Conservation (phyloP, 2,329 filamentous ascomycete species). For the Xylariales sp. region DNA sequence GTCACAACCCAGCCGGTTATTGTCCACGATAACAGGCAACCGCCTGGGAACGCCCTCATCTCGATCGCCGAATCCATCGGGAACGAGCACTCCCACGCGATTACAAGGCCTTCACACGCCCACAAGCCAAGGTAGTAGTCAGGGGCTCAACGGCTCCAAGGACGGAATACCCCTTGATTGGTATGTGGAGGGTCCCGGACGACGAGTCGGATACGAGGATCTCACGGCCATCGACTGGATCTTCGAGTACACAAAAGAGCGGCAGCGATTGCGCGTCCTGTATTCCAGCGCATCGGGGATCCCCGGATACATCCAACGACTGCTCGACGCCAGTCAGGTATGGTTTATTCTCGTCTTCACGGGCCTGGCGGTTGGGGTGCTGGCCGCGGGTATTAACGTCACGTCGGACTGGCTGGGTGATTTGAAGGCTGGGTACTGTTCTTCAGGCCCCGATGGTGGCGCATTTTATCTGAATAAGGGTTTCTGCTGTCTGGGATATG, state of each 20-base stretch:
- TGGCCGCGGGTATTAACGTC: slow-evolving; percentile 87
- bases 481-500: slow-evolving; percentile 92
- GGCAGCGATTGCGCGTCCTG: slow-evolving; percentile 77
- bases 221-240: slow-evolving; percentile 99
- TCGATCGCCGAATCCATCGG: slow-evolving; percentile 17
- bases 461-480: slow-evolving; percentile 85
- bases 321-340: slow-evolving; percentile 82
- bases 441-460: slow-evolving; percentile 68
- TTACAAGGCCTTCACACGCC: slow-evolving; percentile 17
- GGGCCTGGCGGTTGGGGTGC: slow-evolving; percentile 74
- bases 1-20: slow-evolving; percentile 41
- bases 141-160: slow-evolving; percentile 29
- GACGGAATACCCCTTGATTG: slow-evolving; percentile 62
- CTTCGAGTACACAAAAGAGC: slow-evolving; percentile 95
- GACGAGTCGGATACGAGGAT: slow-evolving; percentile 91
- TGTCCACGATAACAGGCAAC: slow-evolving; percentile 43
- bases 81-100: slow-evolving; percentile 20
- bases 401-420: slow-evolving; percentile 91
- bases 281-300: slow-evolving; percentile 65
- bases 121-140: slow-evolving; percentile 6
- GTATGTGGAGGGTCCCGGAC: slow-evolving; percentile 84
- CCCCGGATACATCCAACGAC: slow-evolving; percentile 64
- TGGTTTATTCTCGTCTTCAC: slow-evolving; percentile 87
- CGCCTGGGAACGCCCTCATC: slow-evolving; percentile 18
- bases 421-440: slow-evolving; percentile 85